Evolutionary conservation across 768 basidiomycete genomes (phyloP).

Genomic region (Leucocoprinus leucothites): DNA sequence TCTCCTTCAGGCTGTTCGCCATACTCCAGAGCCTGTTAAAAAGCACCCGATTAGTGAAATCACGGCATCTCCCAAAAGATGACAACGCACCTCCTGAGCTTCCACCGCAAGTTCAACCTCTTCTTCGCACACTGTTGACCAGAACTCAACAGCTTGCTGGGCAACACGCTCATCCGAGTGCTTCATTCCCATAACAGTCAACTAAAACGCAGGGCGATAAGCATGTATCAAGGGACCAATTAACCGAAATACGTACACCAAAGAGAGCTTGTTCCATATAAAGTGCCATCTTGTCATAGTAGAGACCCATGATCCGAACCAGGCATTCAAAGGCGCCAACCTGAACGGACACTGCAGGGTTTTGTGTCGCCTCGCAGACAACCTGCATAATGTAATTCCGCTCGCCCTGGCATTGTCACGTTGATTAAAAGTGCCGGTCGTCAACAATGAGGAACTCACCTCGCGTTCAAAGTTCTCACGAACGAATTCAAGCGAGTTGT

Average conservation of each 20-base stretch:
- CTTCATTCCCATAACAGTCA: conserved; percentile 98
- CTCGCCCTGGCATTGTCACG: conserved; percentile 66
- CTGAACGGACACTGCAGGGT: conserved; percentile 73
- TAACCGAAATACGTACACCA: conserved; percentile 59
- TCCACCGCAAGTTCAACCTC: conserved; percentile 92
- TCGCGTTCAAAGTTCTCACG: conserved; percentile 98
- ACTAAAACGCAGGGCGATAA: conserved; percentile 38
- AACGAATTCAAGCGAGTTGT: conserved; percentile 96
- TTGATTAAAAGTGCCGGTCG: conserved; percentile 9
- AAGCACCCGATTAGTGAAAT: conserved; percentile 12
- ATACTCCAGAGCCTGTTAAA: conserved; percentile 78
- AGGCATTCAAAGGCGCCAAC: conserved; percentile 96
- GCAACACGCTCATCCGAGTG: conserved; percentile 88
- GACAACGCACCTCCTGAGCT: conserved; percentile 72
- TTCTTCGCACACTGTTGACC: conserved; percentile 98
- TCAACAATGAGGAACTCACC: conserved; percentile 42
- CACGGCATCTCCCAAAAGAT: not conserved
- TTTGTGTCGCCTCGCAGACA: conserved; percentile 97
- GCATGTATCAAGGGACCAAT: conserved; percentile 17
- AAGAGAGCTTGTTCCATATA: conserved; percentile 99
- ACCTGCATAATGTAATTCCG: conserved; percentile 99
- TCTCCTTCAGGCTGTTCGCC: conserved; percentile 84
- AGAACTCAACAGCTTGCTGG: conserved; percentile 96
- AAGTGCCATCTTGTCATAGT: conserved; percentile 98
- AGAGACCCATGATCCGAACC: conserved; percentile 94